Evolutionary conservation across 2,329 filamentous ascomycete species (phyloP).

Genomic region (Raffaelea albimanens): DNA sequence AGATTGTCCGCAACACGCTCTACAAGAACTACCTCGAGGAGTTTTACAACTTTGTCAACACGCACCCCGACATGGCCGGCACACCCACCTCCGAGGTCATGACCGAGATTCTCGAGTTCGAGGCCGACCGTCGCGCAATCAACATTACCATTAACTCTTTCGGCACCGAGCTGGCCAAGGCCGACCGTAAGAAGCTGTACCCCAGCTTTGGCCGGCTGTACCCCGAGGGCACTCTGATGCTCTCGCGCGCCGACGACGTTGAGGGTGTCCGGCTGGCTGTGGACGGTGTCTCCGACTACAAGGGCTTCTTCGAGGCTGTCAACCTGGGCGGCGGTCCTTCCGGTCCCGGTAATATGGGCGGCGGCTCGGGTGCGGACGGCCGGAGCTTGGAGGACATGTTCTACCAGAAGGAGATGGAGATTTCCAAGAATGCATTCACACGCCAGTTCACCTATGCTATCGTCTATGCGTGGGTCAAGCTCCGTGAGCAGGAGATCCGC

Average conservation of each 20-base stretch:
- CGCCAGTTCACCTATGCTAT: conserved; percentile 91
- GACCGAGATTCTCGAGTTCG: conserved; percentile 91
- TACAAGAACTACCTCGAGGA: conserved; percentile 99
- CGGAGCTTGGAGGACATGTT: conserved; percentile 95
- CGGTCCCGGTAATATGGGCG: conserved; percentile 74
- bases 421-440: conserved; percentile 90
- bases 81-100: conserved; percentile 91
- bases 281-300: conserved; percentile 88
- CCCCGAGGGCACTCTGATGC: conserved; percentile 89
- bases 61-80: conserved; percentile 72
- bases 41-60: conserved; percentile 91
- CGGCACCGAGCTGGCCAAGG: conserved; percentile 89
- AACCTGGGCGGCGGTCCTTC: conserved; percentile 63
- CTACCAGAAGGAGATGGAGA: conserved; percentile 99
- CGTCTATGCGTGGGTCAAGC: conserved; percentile 95
- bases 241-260: conserved; percentile 87
- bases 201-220: conserved; percentile 85
- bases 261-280: conserved; percentile 91
- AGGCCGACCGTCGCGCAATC: conserved; percentile 92
- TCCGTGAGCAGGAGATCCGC: conserved; percentile 98
- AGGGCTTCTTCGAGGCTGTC: conserved; percentile 88
- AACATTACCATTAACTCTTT: conserved; percentile 99
- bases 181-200: conserved; percentile 91
- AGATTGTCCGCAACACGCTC: conserved; percentile 95
- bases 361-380: conserved; percentile 68